These are phyloP conservation scores for Penicillium decumbens DNA, from an alignment of 2,329 filamentous ascomycete species.

Conservation along the genomic window DNA sequence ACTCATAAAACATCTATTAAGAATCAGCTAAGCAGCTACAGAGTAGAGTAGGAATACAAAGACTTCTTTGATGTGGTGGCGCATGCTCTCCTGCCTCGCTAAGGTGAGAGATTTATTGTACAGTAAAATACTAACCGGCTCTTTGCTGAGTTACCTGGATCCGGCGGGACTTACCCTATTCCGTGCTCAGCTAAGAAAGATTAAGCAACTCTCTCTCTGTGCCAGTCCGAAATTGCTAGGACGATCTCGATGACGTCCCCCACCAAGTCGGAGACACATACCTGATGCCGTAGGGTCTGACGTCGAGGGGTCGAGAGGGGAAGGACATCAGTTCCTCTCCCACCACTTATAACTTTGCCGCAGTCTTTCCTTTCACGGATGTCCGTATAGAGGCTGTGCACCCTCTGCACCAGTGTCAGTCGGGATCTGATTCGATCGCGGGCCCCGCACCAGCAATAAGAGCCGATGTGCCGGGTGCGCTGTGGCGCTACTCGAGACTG, in stretches of 20 bases:
- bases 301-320: neutral
- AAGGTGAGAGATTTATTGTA: constrained; percentile 14
- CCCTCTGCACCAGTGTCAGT: constrained; percentile 7
- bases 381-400: constrained; percentile 28
- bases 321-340: neutral
- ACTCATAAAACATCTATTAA: too few species aligned
- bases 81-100: constrained; percentile 3
- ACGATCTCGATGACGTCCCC: constrained; percentile 17
- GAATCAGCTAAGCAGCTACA: too few species aligned
- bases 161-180: constrained; percentile 23
- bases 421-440: constrained; percentile 20
- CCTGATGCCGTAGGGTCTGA: neutral
- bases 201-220: constrained; percentile 16
- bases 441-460: constrained; percentile 23
- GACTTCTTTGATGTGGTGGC: neutral
- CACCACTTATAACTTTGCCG: neutral
- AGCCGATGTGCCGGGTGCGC: constrained; percentile 20
- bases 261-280: neutral
- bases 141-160: constrained; percentile 20
- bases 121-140: neutral
- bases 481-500: constrained; percentile 14
- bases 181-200: constrained; percentile 16
- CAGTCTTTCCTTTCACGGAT: neutral
- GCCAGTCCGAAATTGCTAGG: constrained; percentile 11
- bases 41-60: too few species aligned